A percentile compares a stretch with the other conserved stretches of the same genome.
Conservation (phyloP, 441 rosid genomes). For the Pelargonium myrrhifolium region DNA sequence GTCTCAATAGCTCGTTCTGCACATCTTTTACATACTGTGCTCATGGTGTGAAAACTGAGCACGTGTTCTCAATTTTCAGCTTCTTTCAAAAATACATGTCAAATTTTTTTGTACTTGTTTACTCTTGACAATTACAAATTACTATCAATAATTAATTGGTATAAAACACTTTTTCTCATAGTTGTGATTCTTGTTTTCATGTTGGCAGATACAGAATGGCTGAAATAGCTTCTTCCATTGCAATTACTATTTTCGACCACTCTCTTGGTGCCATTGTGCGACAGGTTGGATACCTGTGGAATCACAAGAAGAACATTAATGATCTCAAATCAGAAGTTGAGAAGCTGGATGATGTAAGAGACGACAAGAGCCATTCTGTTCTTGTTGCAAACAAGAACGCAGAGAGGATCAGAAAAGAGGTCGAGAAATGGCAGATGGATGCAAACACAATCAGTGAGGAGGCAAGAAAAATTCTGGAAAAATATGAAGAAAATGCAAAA, state of each 20-base stretch:
- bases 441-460: not conserved
- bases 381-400: not conserved
- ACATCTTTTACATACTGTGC: no score
- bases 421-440: not conserved
- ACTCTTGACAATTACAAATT: no score
- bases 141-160: no score
- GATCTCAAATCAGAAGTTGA: not conserved
- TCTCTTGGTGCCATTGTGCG: not conserved
- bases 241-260: not conserved
- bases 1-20: no score
- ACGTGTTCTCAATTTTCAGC: no score
- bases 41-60: no score
- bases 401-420: not conserved
- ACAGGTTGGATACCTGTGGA: not conserved
- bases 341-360: not conserved
- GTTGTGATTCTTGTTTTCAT: no score
- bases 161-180: no score
- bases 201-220: no score
- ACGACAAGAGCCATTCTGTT: not conserved
- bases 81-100: no score
- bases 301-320: not conserved
- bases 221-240: not conserved
- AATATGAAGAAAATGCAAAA: not conserved
- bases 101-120: no score
- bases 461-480: not conserved